These are phyloP conservation scores for Albugo candida DNA, from an alignment of 352 stramenopile species.

Conservation along the genomic window DNA sequence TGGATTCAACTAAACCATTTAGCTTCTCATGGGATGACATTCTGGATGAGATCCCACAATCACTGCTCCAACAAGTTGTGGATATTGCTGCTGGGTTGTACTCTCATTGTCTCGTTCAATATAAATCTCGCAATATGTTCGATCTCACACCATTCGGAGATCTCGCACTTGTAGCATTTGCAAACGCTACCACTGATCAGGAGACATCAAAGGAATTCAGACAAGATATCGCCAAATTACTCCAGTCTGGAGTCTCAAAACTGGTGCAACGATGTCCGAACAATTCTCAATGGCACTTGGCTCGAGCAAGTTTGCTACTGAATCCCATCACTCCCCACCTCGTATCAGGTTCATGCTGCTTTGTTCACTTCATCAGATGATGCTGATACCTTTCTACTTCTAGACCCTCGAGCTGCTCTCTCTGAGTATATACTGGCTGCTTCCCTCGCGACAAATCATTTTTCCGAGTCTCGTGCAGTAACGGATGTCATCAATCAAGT, in stretches of 20 bases:
- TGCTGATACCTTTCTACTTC: slow-evolving; percentile 2
- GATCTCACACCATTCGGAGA: slow-evolving; percentile 68
- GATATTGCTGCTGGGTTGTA: slow-evolving; percentile 42
- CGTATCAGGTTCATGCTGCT: slow-evolving; percentile 16
- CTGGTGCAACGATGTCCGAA: slow-evolving; percentile 36
- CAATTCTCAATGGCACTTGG: slow-evolving; percentile 66
- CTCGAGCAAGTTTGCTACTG: slow-evolving; percentile 37
- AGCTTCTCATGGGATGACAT: too few species aligned
- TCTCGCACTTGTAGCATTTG: slow-evolving; percentile 52
- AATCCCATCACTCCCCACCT: slow-evolving; percentile 45
- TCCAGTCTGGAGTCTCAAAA: slow-evolving; percentile 23
- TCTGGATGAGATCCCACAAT: slow-evolving; percentile 12
- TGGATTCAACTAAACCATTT: too few species aligned
- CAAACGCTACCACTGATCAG: background rate
- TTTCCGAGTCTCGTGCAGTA: slow-evolving; percentile 41
- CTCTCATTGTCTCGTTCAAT: slow-evolving; percentile 50
- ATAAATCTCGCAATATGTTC: slow-evolving; percentile 62
- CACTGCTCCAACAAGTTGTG: slow-evolving; percentile 44
- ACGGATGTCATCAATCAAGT: slow-evolving; percentile 69
- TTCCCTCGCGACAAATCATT: slow-evolving; percentile 67
- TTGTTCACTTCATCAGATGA: background rate
- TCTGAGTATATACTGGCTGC: slow-evolving; percentile 56
- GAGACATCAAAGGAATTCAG: slow-evolving; percentile 22
- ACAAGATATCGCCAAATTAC: slow-evolving; percentile 34
- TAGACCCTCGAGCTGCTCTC: slow-evolving; percentile 45